Conservation (phyloP, 805 yeast genomes). For the Yamadazyma insecticola region DNA sequence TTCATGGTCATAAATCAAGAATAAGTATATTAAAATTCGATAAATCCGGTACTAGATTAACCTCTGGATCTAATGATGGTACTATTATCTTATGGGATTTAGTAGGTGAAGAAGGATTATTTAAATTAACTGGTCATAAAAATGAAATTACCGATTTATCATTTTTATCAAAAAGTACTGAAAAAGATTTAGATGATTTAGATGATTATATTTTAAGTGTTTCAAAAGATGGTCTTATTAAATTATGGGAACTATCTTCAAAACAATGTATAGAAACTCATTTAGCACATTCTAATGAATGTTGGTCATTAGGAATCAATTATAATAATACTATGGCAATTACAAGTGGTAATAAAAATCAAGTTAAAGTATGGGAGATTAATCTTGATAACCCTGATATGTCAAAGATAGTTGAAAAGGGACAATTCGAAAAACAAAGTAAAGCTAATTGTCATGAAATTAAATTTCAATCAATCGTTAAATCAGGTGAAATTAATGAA, state of each 20-base stretch:
- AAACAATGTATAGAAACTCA: slow-evolving; percentile 94
- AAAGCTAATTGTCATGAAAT: slow-evolving; percentile 65
- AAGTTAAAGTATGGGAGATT: slow-evolving; percentile 79
- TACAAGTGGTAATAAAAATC: slow-evolving; percentile 78
- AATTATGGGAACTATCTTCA: slow-evolving; percentile 87
- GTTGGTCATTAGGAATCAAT: slow-evolving; percentile 74
- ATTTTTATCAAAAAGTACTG: slow-evolving; percentile 34
- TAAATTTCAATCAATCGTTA: slow-evolving; percentile 37
- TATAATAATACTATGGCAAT: slow-evolving; percentile 41
- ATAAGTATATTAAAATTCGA: slow-evolving; percentile 72
- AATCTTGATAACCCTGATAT: slow-evolving; percentile 50
- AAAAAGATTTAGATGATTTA: slow-evolving; percentile 41
- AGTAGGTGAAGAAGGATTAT: slow-evolving; percentile 85
- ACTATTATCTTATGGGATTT: slow-evolving; percentile 90
- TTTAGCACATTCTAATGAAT: slow-evolving; percentile 87
- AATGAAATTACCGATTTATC: slow-evolving; percentile 79
- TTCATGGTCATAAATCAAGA: slow-evolving; percentile 87
- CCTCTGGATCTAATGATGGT: slow-evolving; percentile 86
- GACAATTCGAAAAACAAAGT: slow-evolving; percentile 70
- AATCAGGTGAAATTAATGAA: slow-evolving; percentile 30
- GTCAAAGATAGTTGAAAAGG: slow-evolving; percentile 49
- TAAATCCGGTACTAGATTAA: slow-evolving; percentile 73
- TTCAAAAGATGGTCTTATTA: slow-evolving; percentile 86
- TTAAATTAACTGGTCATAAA: slow-evolving; percentile 82
- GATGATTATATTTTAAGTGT: slow-evolving; percentile 72